phyloP scores from a whole-genome alignment of 2,329 filamentous ascomycete genomes.

The Colletotrichum chrysophilum region DNA sequence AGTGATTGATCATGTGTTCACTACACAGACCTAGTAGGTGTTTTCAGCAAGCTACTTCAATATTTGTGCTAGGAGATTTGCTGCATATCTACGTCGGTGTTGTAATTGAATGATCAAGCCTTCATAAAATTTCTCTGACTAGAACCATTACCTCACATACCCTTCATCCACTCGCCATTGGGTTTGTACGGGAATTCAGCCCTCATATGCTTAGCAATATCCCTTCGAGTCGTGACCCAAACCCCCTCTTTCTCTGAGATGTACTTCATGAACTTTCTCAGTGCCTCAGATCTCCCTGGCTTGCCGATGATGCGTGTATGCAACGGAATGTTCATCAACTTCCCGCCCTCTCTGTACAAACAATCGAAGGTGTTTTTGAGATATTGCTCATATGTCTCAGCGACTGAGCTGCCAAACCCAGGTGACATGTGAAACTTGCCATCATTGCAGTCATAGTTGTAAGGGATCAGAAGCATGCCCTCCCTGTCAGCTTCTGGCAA shows the following conservation, averaged over 20 bases:
- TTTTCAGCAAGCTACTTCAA: neutral
- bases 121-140: neutral
- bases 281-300: conserved; percentile 40
- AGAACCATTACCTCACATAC: neutral
- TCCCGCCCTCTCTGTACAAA: conserved; percentile 44
- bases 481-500: conserved; percentile 34
- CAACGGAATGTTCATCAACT: conserved; percentile 47
- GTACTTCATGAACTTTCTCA: conserved; percentile 44
- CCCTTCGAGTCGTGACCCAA: conserved; percentile 46
- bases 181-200: conserved; percentile 18
- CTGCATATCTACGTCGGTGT: neutral
- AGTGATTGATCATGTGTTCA: neutral
- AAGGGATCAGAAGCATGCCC: conserved; percentile 42
- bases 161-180: conserved; percentile 23
- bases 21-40: neutral
- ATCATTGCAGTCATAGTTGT: conserved; percentile 45
- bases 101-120: neutral
- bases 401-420: conserved; percentile 43
- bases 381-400: conserved; percentile 42
- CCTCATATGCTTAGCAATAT: conserved; percentile 46
- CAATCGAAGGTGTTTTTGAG: conserved; percentile 46
- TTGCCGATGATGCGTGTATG: conserved; percentile 45
- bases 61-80: neutral
- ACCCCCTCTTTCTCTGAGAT: conserved; percentile 42
- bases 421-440: conserved; percentile 49